Conservation (phyloP, 805 yeast species). For the Saccharomyces mikatae region DNA sequence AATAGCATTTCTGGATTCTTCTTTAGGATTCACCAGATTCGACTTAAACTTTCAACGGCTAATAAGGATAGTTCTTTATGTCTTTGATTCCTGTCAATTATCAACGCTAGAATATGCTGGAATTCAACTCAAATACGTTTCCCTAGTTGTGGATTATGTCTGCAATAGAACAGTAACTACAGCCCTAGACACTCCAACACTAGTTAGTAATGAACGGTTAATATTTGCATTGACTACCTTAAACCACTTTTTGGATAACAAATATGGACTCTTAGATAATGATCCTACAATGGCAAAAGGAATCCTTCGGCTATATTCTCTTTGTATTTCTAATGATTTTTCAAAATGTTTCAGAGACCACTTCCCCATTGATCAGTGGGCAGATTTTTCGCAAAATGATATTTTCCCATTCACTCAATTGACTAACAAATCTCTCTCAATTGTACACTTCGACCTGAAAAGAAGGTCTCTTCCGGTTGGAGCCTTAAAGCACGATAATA, state of each 20-base stretch:
- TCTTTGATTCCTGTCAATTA: slow-evolving; percentile 15
- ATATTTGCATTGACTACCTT: slow-evolving; percentile 13
- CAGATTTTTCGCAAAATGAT: slow-evolving; percentile 2
- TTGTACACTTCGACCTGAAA: slow-evolving; percentile 17
- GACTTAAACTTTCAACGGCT: slow-evolving; percentile 20
- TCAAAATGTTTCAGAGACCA: slow-evolving; percentile 9
- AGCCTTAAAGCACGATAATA: slow-evolving; percentile 5
- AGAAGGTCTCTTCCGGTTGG: slow-evolving; percentile 9
- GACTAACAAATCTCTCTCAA: slow-evolving; percentile 14
- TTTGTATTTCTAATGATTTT: slow-evolving; percentile 9
- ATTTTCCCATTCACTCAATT: slow-evolving; percentile 3
- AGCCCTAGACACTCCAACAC: background rate
- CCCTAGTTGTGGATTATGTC: slow-evolving; percentile 13
- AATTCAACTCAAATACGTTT: slow-evolving; percentile 13
- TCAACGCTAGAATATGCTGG: slow-evolving; percentile 3
- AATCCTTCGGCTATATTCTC: slow-evolving; percentile 18
- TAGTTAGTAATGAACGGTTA: slow-evolving; percentile 11
- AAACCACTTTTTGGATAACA: slow-evolving; percentile 10
- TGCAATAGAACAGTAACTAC: slow-evolving; percentile 3
- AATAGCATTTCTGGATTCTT: slow-evolving; percentile 12
- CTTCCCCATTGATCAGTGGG: slow-evolving; percentile 18
- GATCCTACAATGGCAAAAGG: slow-evolving; percentile 12
- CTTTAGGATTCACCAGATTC: slow-evolving; percentile 17
- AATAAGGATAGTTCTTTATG: slow-evolving; percentile 19
- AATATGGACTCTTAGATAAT: slow-evolving; percentile 3